Conservation (phyloP, 352 stramenopile genomes). For the Pythium guiyangense region DNA sequence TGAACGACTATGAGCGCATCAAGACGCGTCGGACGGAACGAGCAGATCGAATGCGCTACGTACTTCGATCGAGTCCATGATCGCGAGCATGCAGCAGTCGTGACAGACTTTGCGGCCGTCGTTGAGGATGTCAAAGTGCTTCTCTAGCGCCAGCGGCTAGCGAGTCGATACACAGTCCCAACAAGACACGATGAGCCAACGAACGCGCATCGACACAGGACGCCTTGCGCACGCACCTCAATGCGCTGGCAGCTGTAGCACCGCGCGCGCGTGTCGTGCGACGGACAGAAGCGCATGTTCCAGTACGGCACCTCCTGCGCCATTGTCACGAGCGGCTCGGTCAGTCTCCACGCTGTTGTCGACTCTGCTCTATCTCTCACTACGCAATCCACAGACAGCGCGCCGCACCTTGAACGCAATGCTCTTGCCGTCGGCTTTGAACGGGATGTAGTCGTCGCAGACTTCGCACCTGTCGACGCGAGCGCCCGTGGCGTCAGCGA, state of each 20-base stretch:
- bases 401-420: slow-evolving; percentile 47
- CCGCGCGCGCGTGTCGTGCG: slow-evolving; percentile 55
- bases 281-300: slow-evolving; percentile 53
- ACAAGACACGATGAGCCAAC: neutral
- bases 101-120: slow-evolving; percentile 66
- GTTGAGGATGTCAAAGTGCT: slow-evolving; percentile 50
- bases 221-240: slow-evolving; percentile 24
- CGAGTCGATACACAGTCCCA: neutral
- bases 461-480: slow-evolving; percentile 42
- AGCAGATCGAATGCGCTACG: neutral
- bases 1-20: no score
- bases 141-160: slow-evolving; percentile 26
- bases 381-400: neutral
- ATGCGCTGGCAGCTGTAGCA: slow-evolving; percentile 73
- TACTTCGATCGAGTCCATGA: slow-evolving; percentile 63
- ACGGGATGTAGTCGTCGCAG: slow-evolving; percentile 54
- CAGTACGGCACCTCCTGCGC: slow-evolving; percentile 54
- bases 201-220: no score
- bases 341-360: no score
- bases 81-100: slow-evolving; percentile 50
- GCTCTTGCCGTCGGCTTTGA: slow-evolving; percentile 29
- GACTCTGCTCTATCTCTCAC: neutral
- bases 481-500: no score
- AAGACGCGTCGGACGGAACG: no score
- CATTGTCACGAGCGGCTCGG: no score